phyloP scores from a whole-genome alignment of 139 green algal genomes.

The Chlorella sorokiniana region DNA sequence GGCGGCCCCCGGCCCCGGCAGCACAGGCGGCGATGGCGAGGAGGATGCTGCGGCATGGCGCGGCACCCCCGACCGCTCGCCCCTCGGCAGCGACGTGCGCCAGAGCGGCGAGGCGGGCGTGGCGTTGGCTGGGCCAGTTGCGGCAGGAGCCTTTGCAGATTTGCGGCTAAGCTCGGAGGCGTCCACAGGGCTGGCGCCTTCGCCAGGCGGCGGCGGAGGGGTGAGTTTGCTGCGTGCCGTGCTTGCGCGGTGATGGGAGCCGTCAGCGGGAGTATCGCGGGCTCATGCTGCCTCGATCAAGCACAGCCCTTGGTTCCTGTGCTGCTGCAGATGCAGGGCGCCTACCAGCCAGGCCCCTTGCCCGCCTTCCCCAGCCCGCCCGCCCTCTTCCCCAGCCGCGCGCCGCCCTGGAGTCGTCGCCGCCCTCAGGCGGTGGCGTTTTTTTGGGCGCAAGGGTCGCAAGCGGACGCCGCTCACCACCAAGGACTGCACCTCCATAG shows the following conservation, averaged over 20 bases:
- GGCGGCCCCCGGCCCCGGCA: neutral
- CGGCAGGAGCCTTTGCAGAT: no score
- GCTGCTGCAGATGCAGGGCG: constrained; percentile 19
- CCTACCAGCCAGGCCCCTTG: neutral
- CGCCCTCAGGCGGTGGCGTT: neutral
- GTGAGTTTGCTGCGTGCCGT: neutral
- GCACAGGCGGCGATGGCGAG: neutral
- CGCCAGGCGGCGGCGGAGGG: neutral
- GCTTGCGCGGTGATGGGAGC: neutral
- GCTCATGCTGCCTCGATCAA: neutral
- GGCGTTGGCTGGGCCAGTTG: neutral
- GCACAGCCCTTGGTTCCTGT: neutral
- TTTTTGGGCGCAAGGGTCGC: constrained; percentile 25
- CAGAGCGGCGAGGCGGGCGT: neutral
- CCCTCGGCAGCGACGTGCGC: neutral
- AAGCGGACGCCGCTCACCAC: constrained; percentile 55
- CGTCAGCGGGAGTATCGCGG: neutral
- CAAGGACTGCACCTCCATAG: constrained; percentile 80
- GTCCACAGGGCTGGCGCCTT: neutral
- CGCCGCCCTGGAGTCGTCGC: neutral
- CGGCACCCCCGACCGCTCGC: neutral
- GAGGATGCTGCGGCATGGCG: neutral
- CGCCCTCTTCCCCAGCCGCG: neutral
- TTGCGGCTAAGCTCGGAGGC: no score
- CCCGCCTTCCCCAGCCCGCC: neutral